Evolutionary conservation across 2,329 filamentous ascomycete genomes (phyloP).

Genomic region (Cytospora piceicola): DNA sequence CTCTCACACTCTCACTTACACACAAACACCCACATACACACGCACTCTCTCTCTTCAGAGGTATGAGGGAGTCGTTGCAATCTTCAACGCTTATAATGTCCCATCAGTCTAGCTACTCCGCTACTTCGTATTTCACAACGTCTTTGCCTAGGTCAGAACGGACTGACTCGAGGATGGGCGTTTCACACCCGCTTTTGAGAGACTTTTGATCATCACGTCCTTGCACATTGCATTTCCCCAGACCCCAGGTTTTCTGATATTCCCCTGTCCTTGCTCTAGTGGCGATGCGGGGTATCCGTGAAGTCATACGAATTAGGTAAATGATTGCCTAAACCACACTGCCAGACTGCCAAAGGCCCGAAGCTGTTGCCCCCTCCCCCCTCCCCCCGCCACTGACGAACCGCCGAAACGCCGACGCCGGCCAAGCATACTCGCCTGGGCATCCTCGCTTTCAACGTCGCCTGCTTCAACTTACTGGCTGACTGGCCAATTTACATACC

Average conservation of each 20-base stretch:
- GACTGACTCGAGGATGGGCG: background rate
- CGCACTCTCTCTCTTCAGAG: background rate
- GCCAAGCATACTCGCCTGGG: background rate
- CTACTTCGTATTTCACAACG: background rate
- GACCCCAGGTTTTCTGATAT: constrained; percentile 16
- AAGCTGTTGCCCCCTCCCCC: no score
- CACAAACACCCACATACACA: background rate
- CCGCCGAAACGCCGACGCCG: background rate
- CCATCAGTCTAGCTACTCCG: background rate
- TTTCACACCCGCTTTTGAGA: background rate
- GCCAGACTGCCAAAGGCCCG: no score
- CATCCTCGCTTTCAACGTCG: constrained; percentile 1
- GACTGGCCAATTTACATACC: background rate
- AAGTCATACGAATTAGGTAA: constrained; percentile 3
- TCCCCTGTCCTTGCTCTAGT: constrained; percentile 6
- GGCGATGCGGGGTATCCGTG: constrained; percentile 5
- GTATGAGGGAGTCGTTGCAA: background rate
- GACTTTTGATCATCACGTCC: background rate
- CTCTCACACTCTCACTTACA: background rate
- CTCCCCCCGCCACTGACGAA: background rate
- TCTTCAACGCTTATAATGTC: background rate
- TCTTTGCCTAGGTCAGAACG: background rate
- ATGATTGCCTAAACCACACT: background rate
- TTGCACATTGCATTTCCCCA: constrained; percentile 7
- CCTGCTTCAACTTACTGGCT: background rate